These are phyloP conservation scores for Serendipita vermifera DNA, from an alignment of 768 basidiomycete genomes.

Conservation along the genomic window DNA sequence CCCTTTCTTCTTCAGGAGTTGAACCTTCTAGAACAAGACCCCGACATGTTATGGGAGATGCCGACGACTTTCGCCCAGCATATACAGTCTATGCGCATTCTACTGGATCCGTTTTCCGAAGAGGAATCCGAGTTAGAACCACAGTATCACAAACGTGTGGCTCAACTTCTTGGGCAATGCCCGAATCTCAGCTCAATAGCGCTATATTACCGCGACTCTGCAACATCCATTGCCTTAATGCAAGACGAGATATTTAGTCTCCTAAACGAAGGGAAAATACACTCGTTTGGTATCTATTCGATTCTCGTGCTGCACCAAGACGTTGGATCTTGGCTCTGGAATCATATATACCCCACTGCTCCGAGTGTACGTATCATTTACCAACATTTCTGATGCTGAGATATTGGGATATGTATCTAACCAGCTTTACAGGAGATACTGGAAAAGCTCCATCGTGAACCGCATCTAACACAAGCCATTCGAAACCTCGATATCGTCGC, in stretches of 20 bases:
- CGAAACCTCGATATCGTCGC: too few species aligned
- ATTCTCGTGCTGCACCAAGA: not conserved
- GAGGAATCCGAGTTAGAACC: too few species aligned
- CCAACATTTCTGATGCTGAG: too few species aligned
- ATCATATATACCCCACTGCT: not conserved
- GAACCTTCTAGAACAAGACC: too few species aligned
- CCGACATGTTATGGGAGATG: too few species aligned
- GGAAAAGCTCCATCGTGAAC: too few species aligned
- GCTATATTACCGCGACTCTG: not conserved
- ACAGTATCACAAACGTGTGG: not conserved
- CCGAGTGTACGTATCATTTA: not conserved
- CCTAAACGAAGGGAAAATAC: not conserved
- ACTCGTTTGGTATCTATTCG: not conserved
- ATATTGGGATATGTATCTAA: too few species aligned
- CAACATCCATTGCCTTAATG: not conserved
- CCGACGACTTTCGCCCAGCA: too few species aligned
- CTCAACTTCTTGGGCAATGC: not conserved
- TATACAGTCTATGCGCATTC: too few species aligned
- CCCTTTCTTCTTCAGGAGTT: too few species aligned
- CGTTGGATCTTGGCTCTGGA: not conserved
- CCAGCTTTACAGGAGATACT: too few species aligned
- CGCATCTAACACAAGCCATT: not conserved
- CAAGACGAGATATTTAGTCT: not conserved
- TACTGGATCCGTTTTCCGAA: too few species aligned
- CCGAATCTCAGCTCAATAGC: not conserved